Conservation (phyloP, 345 rosid species). For the Clarkia xantiana region DNA sequence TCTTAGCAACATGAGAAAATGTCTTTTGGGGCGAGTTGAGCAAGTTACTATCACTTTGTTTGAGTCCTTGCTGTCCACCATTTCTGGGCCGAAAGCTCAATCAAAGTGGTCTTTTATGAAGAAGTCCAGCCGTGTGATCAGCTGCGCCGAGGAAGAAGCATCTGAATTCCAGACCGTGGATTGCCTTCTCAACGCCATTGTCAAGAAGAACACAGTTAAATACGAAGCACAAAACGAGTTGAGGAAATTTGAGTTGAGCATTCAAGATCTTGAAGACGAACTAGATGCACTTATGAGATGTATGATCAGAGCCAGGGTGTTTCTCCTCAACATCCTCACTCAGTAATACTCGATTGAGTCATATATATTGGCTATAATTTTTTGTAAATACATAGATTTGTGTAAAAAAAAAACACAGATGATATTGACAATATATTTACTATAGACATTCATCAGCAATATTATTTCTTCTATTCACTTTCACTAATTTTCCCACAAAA, state of each 20-base stretch:
- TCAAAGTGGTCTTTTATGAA: conserved; percentile 26
- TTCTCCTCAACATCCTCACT: conserved; percentile 27
- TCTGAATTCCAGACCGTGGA: conserved; percentile 22
- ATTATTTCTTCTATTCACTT: too few relatives aligned
- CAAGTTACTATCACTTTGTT: conserved; percentile 14
- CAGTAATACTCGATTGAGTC: too few relatives aligned
- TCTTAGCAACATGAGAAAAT: too few relatives aligned
- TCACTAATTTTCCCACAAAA: too few relatives aligned
- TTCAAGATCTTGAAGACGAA: conserved; percentile 38
- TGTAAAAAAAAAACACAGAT: too few relatives aligned
- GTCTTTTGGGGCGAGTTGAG: conserved; percentile 22
- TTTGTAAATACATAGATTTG: too few relatives aligned
- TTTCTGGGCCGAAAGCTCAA: conserved; percentile 17
- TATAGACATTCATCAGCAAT: too few relatives aligned
- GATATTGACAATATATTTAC: too few relatives aligned
- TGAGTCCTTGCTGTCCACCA: conserved; percentile 22
- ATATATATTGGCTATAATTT: too few relatives aligned
- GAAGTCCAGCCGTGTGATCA: conserved; percentile 15
- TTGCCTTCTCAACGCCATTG: conserved; percentile 12
- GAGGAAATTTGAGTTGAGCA: conserved; percentile 17
- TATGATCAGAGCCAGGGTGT: conserved; percentile 28
- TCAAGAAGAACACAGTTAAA: conserved; percentile 4
- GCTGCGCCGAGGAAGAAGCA: conserved; percentile 16
- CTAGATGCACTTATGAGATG: conserved; percentile 22
- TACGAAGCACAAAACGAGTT: conserved; percentile 11